phyloP scores from a whole-genome alignment of 1,284 basidiomycete species.

The Ganoderma lingzhi region DNA sequence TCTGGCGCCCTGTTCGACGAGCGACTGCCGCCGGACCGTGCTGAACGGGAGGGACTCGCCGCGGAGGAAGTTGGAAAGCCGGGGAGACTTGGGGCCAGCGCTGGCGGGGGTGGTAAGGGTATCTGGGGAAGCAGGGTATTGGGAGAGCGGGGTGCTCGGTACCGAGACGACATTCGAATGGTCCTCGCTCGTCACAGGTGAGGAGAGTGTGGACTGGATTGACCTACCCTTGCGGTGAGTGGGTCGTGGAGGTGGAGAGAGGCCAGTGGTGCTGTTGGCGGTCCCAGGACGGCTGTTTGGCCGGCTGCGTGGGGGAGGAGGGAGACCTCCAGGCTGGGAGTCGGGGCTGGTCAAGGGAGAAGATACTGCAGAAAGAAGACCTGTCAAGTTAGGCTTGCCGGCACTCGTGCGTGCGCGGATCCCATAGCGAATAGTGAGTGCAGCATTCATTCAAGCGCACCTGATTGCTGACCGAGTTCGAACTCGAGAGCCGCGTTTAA shows the following conservation, averaged over 20 bases:
- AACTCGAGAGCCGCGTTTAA: constrained; percentile 29
- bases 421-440: background rate
- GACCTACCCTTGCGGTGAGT: constrained; percentile 28
- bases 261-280: constrained; percentile 11
- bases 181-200: constrained; percentile 23
- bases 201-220: constrained; percentile 20
- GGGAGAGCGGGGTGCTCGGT: constrained; percentile 29
- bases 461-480: constrained; percentile 14
- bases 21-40: constrained; percentile 15
- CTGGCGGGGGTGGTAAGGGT: constrained; percentile 49
- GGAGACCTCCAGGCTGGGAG: constrained; percentile 17
- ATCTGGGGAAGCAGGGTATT: constrained; percentile 23
- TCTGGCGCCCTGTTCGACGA: constrained; percentile 13
- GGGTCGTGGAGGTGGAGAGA: constrained; percentile 35
- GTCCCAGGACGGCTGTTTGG: background rate
- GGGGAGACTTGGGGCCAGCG: constrained; percentile 40
- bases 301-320: constrained; percentile 28
- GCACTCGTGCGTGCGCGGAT: constrained; percentile 1
- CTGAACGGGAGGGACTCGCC: constrained; percentile 24
- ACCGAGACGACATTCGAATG: constrained; percentile 22
- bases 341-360: constrained; percentile 1
- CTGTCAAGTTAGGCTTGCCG: constrained; percentile 12
- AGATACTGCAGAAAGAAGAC: background rate
- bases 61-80: constrained; percentile 33
- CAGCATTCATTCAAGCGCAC: constrained; percentile 17